Evolutionary conservation across 352 stramenopile genomes (phyloP).

Genomic region (Aphanomyces invadans): DNA sequence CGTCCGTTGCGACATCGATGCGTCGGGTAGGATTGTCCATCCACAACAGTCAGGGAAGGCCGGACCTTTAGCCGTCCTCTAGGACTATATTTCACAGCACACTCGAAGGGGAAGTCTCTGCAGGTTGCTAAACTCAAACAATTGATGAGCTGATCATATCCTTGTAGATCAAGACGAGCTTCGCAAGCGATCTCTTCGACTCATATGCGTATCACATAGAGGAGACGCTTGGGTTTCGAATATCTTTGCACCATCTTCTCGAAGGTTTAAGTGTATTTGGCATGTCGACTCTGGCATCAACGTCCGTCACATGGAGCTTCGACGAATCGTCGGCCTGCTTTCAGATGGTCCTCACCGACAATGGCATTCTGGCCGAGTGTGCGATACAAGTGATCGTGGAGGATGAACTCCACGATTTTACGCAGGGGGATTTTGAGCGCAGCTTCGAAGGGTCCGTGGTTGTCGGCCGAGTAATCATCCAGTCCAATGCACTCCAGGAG

Average conservation of each 20-base stretch:
- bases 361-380: conserved; percentile 78
- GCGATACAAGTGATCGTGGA: conserved; percentile 67
- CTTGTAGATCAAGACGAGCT: conserved; percentile 62
- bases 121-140: conserved; percentile 27
- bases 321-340: conserved; percentile 31
- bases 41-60: not conserved
- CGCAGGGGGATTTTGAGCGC: conserved; percentile 64
- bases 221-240: conserved; percentile 48
- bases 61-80: not conserved
- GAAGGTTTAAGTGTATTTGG: conserved; percentile 81
- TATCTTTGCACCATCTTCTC: conserved; percentile 62
- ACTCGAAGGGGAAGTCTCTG: conserved; percentile 80
- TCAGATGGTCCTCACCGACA: conserved; percentile 33
- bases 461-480: conserved; percentile 72
- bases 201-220: conserved; percentile 43
- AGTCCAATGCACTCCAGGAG: conserved; percentile 70
- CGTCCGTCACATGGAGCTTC: conserved; percentile 69
- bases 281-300: conserved; percentile 47
- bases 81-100: conserved; percentile 43
- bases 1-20: conserved; percentile 68
- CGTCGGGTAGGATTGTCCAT: conserved; percentile 35
- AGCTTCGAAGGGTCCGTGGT: conserved; percentile 68
- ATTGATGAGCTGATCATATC: not conserved
- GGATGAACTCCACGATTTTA: conserved; percentile 62
- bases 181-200: conserved; percentile 68